Evolutionary conservation across 2,329 filamentous ascomycete genomes (phyloP).

Genomic region (Colletotrichum higginsianum): DNA sequence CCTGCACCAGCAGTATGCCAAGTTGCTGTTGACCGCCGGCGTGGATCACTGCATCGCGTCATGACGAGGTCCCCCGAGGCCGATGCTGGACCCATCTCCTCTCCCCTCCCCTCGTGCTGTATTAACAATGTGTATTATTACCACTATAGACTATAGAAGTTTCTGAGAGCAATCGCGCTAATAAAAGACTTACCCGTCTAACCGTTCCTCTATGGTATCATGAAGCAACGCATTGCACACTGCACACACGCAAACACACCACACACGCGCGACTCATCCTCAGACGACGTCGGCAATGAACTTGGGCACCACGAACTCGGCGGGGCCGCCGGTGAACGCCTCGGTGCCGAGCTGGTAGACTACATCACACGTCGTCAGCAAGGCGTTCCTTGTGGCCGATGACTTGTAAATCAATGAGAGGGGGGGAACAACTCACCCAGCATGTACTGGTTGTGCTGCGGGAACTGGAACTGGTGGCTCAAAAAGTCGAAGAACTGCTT

Average conservation of each 20-base stretch:
- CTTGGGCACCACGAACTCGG: constrained; percentile 43
- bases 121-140: constrained; percentile 14
- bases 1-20: constrained; percentile 32
- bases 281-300: constrained; percentile 44
- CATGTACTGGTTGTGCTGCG: constrained; percentile 48
- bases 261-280: background rate
- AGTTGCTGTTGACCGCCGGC: constrained; percentile 23
- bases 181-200: background rate
- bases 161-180: background rate
- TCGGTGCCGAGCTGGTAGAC: constrained; percentile 48
- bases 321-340: constrained; percentile 47
- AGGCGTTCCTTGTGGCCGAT: too few species aligned
- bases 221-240: background rate
- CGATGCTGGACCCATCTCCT: background rate
- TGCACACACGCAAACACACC: too few species aligned
- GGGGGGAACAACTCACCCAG: constrained; percentile 42
- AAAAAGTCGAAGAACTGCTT: constrained; percentile 69
- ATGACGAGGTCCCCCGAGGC: background rate
- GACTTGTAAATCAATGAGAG: too few species aligned
- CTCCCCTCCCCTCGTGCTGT: constrained; percentile 16
- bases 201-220: background rate
- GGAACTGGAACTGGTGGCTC: constrained; percentile 57
- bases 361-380: constrained; percentile 16
- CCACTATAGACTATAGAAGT: constrained; percentile 16
- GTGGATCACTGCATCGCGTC: constrained; percentile 22